These are phyloP conservation scores for Aspergillus niger DNA, from an alignment of 2,329 filamentous ascomycete genomes.

Conservation along the genomic window DNA sequence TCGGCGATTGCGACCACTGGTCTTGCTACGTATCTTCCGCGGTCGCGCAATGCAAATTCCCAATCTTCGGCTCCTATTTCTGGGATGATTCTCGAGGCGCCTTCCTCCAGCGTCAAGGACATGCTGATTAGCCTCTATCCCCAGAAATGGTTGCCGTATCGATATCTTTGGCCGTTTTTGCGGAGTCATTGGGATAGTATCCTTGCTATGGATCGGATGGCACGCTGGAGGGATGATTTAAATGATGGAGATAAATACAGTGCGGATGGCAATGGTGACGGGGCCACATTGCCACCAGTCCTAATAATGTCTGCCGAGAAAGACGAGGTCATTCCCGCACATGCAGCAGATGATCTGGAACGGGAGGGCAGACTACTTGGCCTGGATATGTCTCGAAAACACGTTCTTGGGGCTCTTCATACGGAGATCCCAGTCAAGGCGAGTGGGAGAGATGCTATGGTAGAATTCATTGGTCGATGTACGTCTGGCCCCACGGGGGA, in stretches of 20 bases:
- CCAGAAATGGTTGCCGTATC: constrained; percentile 77
- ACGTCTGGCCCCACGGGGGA: not conserved
- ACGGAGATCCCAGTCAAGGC: constrained; percentile 50
- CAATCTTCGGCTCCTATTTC: constrained; percentile 29
- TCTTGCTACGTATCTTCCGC: constrained; percentile 45
- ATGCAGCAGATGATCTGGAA: constrained; percentile 40
- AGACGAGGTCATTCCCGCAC: constrained; percentile 48
- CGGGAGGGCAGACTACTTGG: constrained; percentile 35
- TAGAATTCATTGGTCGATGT: constrained; percentile 23
- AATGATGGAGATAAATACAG: not conserved
- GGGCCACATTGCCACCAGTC: constrained; percentile 27
- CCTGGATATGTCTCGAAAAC: constrained; percentile 40
- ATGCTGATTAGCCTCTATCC: constrained; percentile 76
- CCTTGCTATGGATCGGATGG: constrained; percentile 43
- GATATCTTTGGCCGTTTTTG: constrained; percentile 72
- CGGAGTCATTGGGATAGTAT: constrained; percentile 60
- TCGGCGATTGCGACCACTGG: constrained; percentile 69
- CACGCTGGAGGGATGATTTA: constrained; percentile 21
- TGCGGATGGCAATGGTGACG: not conserved
- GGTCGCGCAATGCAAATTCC: not conserved
- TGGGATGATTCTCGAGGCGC: constrained; percentile 71
- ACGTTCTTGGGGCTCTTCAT: constrained; percentile 52
- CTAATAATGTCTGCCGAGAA: constrained; percentile 45
- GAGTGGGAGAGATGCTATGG: constrained; percentile 46
- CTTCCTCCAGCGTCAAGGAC: constrained; percentile 68